These are phyloP conservation scores for Komagataella pastoris DNA, from an alignment of 805 yeast genomes.

Conservation along the genomic window DNA sequence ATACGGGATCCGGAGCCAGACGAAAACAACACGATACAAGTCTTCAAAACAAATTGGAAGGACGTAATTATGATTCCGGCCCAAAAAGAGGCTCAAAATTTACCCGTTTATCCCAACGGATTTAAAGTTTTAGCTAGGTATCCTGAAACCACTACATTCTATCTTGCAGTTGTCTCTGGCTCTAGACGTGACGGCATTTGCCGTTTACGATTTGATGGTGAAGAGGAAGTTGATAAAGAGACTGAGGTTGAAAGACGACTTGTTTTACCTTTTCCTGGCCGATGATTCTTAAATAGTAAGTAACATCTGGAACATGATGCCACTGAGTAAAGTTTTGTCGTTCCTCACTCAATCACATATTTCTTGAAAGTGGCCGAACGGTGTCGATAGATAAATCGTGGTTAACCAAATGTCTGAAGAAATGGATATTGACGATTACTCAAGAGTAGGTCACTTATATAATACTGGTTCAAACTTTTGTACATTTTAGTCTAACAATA, in stretches of 20 bases:
- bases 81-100: slow-evolving; percentile 21
- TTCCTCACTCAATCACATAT: background rate
- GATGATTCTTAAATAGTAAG: background rate
- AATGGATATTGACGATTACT: slow-evolving; percentile 51
- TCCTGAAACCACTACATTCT: slow-evolving; percentile 96
- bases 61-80: slow-evolving; percentile 70
- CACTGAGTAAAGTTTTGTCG: background rate
- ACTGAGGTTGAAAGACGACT: slow-evolving; percentile 81
- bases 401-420: slow-evolving; percentile 32
- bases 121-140: slow-evolving; percentile 82
- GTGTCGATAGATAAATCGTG: background rate
- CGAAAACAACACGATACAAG: slow-evolving; percentile 78
- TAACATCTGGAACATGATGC: background rate
- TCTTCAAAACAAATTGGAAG: slow-evolving; percentile 70
- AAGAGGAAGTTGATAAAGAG: slow-evolving; percentile 91
- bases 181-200: slow-evolving; percentile 65
- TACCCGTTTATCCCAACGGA: slow-evolving; percentile 54
- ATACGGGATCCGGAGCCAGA: slow-evolving; percentile 98
- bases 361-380: background rate
- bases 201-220: slow-evolving; percentile 83
- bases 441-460: slow-evolving; percentile 33
- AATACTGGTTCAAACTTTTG: slow-evolving; percentile 1
- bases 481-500: background rate
- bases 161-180: slow-evolving; percentile 85
- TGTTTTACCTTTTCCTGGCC: slow-evolving; percentile 63